Evolutionary conservation across 2,329 filamentous ascomycete species (phyloP), one percentile per base, ranked within the genome.

Genomic region (Colletotrichum limetticola): DNA sequence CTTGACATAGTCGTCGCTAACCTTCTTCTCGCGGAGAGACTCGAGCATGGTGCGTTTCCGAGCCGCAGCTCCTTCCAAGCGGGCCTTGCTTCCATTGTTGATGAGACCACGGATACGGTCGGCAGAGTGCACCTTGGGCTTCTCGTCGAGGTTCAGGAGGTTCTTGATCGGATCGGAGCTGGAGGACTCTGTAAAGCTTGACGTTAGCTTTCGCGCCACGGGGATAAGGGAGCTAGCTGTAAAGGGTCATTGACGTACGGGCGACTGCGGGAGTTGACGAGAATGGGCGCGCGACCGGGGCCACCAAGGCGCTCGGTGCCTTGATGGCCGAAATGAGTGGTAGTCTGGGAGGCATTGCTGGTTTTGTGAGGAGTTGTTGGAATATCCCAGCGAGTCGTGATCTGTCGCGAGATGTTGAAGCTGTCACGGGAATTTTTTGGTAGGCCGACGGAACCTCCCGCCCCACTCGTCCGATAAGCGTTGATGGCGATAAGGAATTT

Each of bases 1-100:
- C 74, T 83, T 86, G 77, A 91, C 83, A 81, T 91, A 90, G 75
- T 91, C 89, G 57, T 84, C 83, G 65, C 83, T 83, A 59, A 82
- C 77, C 78, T 84, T 83, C 75, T 81, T 79, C 76, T 82, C 80
- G 75, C 79, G 79, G 67, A 85, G 76, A 68, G 81, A 79, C 66
- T 85, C 81, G 68, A 84, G 80, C 68, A 84, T 78, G 16, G 77
- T 75, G 68, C 80, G 78, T 76, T 80, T 81, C 76, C 76, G 77
- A 59, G 75, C 74, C 66, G 76, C 68, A 32, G 74, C 68, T n/a
- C 65, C 61, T 12, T 76, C 74, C 37, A 74, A 74, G 32, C 75
- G 76, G 57, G 61, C 37, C 68, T 75, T 79, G 75, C 77, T 77
- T 53, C 78, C 76, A 57, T 76, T 78, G 61, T 52, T 64, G 42